Evolutionary conservation across 176 grass and related monocot species (phyloP).

Genomic region (Oryza glaberrima): DNA sequence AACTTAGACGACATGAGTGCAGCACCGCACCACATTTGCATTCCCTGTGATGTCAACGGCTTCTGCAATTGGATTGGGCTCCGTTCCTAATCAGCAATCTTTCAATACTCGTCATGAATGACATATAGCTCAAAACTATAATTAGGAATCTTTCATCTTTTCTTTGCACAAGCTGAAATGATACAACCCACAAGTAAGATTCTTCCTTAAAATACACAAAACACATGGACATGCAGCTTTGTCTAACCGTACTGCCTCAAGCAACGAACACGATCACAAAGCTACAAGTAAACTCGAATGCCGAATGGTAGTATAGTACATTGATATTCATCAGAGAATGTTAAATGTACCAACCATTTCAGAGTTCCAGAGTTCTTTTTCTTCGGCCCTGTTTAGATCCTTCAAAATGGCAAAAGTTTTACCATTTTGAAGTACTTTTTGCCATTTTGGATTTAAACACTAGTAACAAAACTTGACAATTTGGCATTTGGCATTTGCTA

Average conservation of each 20-base stretch:
- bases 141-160: neutral
- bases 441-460: too few relatives aligned
- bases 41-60: neutral
- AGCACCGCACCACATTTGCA: neutral
- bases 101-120: neutral
- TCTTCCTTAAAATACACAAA: conserved; percentile 33
- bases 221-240: conserved; percentile 11
- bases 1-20: neutral
- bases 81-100: neutral
- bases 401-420: too few relatives aligned
- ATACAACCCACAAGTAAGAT: conserved; percentile 28
- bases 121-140: conserved; percentile 8
- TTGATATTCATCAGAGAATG: neutral
- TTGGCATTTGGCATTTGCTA: too few relatives aligned
- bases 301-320: neutral
- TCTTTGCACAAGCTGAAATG: neutral
- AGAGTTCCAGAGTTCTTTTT: neutral
- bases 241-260: neutral
- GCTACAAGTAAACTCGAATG: neutral
- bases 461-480: too few relatives aligned
- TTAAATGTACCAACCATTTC: too few relatives aligned
- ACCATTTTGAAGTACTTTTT: too few relatives aligned
- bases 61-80: neutral
- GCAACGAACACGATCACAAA: neutral
- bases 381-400: too few relatives aligned